A percentile compares a stretch with the other conserved stretches of the same genome.
Conservation (phyloP, 2,329 filamentous ascomycete species). For the Didymella keratinophila region DNA sequence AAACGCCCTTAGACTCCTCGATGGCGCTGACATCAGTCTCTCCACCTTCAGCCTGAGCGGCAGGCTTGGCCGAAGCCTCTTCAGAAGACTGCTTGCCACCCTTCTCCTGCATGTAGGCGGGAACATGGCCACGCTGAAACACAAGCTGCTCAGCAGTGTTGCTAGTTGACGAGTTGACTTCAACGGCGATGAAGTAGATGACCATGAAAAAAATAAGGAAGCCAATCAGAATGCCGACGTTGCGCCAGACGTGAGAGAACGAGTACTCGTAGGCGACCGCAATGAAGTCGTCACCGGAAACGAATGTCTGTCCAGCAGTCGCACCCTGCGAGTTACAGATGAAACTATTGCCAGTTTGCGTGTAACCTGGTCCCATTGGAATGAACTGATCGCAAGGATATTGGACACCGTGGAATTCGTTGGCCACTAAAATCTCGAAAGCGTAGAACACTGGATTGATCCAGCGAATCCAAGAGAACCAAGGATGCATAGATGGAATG, state of each 20-base stretch:
- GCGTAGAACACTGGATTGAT: slow-evolving; percentile 77
- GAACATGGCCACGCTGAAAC: slow-evolving; percentile 61
- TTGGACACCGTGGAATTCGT: slow-evolving; percentile 63
- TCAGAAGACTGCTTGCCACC: slow-evolving; percentile 42
- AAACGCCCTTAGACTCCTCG: slow-evolving; percentile 53
- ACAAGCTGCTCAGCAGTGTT: slow-evolving; percentile 75
- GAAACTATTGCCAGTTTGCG: slow-evolving; percentile 35
- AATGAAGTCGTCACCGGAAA: slow-evolving; percentile 52
- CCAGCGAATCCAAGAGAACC: slow-evolving; percentile 62
- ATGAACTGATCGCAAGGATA: slow-evolving; percentile 50
- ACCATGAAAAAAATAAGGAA: slow-evolving; percentile 71
- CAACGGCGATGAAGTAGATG: slow-evolving; percentile 69
- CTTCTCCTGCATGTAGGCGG: slow-evolving; percentile 48
- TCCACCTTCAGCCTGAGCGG: slow-evolving; percentile 39
- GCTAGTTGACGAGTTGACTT: slow-evolving; percentile 69
- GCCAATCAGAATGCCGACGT: slow-evolving; percentile 66
- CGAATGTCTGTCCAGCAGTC: slow-evolving; percentile 48
- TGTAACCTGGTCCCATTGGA: slow-evolving; percentile 49
- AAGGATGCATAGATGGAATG: slow-evolving; percentile 63
- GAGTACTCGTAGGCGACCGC: slow-evolving; percentile 45
- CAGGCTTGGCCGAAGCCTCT: slow-evolving; percentile 44
- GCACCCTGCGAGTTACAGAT: slow-evolving; percentile 53
- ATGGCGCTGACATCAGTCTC: slow-evolving; percentile 51
- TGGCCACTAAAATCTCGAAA: slow-evolving; percentile 81
- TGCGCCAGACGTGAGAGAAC: slow-evolving; percentile 59